Conservation (phyloP, 23 red algal genomes). For the Agarophyton chilense region DNA sequence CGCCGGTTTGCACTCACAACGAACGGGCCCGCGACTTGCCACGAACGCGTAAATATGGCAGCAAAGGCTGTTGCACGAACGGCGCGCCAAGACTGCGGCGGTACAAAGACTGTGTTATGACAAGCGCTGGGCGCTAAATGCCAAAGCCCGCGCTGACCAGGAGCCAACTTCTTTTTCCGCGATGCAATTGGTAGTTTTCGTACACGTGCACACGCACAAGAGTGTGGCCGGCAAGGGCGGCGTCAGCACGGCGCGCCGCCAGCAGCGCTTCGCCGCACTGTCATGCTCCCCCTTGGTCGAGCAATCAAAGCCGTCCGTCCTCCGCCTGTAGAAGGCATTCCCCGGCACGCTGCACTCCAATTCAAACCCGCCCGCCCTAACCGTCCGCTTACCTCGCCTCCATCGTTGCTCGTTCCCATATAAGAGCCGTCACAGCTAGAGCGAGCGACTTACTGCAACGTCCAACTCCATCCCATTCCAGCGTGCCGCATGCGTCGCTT, state of each 20-base stretch:
- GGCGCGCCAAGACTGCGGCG: too few species aligned
- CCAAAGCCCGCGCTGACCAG: too few species aligned
- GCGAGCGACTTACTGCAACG: not conserved
- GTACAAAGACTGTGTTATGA: too few species aligned
- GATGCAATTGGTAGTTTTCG: too few species aligned
- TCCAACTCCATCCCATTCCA: not conserved
- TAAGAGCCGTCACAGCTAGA: too few species aligned
- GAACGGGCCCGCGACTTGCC: not conserved
- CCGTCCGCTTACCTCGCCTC: not conserved
- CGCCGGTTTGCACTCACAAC: too few species aligned
- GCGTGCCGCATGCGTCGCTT: slow-evolving; percentile 41
- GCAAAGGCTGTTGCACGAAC: too few species aligned
- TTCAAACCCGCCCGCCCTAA: not conserved
- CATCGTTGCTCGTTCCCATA: too few species aligned
- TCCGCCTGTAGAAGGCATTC: not conserved
- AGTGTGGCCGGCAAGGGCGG: not conserved
- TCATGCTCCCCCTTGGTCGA: not conserved
- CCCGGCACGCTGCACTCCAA: not conserved
- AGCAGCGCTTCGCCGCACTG: not conserved
- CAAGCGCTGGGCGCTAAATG: too few species aligned
- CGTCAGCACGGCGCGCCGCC: not conserved
- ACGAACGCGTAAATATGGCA: too few species aligned
- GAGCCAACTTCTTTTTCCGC: too few species aligned
- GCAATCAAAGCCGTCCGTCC: not conserved
- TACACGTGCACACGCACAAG: too few species aligned